Conservation (phyloP, 2,329 filamentous ascomycete species). For the Aspergillus ustus region DNA sequence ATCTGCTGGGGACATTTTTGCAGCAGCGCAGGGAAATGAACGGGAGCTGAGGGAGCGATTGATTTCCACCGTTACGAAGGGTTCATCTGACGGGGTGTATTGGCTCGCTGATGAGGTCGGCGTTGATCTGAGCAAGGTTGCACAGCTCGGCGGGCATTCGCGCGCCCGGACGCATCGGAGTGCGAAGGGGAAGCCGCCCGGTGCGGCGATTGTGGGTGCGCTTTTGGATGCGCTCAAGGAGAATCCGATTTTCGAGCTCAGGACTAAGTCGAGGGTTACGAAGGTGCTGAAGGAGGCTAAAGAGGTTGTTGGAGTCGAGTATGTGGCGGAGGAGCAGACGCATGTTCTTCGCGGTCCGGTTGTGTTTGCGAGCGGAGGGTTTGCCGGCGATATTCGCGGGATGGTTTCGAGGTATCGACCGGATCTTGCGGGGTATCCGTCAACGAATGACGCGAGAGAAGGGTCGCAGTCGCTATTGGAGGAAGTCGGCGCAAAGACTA, state of each 20-base stretch:
- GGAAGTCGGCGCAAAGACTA: slow-evolving; percentile 43
- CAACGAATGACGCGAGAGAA: slow-evolving; percentile 65
- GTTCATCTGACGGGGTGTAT: slow-evolving; percentile 55
- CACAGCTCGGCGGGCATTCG: slow-evolving; percentile 64
- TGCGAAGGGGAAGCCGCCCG: slow-evolving; percentile 58
- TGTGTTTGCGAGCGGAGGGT: slow-evolving; percentile 65
- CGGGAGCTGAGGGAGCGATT: slow-evolving; percentile 47
- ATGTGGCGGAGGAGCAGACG: slow-evolving; percentile 39
- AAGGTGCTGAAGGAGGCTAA: slow-evolving; percentile 47
- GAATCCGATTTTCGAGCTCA: slow-evolving; percentile 56
- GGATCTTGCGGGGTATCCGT: slow-evolving; percentile 63
- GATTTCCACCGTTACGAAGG: slow-evolving; percentile 54
- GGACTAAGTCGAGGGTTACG: slow-evolving; percentile 59
- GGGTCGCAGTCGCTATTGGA: slow-evolving; percentile 56
- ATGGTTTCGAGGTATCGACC: slow-evolving; percentile 61
- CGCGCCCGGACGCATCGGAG: slow-evolving; percentile 63
- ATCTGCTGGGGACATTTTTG: slow-evolving; percentile 56
- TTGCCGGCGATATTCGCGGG: slow-evolving; percentile 65
- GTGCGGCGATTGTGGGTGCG: slow-evolving; percentile 61
- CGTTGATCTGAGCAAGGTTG: slow-evolving; percentile 63
- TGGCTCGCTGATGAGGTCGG: slow-evolving; percentile 64
- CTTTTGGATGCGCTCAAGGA: slow-evolving; percentile 58
- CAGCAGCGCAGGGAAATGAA: slow-evolving; percentile 35
- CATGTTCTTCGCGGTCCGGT: slow-evolving; percentile 57
- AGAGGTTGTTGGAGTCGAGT: slow-evolving; percentile 59